Evolutionary conservation across 129 eudicot genomes (phyloP).

Genomic region (Lactuca saligna): DNA sequence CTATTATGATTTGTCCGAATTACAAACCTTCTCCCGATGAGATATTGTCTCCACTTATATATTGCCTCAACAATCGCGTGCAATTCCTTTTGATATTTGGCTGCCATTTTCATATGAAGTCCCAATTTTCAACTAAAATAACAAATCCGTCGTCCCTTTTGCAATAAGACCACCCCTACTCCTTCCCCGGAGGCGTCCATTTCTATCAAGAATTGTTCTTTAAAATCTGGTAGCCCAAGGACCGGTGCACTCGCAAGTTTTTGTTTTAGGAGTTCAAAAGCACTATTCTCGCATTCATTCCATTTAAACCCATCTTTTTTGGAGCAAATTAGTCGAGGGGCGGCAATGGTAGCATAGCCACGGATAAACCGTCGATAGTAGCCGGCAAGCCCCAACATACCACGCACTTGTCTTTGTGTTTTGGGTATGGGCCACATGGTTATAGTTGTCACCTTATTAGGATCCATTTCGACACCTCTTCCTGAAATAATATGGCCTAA

Average conservation of each 20-base stretch:
- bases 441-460: neutral
- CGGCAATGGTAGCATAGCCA: too few species aligned
- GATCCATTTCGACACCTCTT: neutral
- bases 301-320: too few species aligned
- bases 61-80: constrained; percentile 5
- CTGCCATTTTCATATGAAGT: neutral
- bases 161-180: too few species aligned
- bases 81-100: constrained; percentile 12
- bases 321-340: too few species aligned
- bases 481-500: neutral
- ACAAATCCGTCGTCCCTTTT: neutral
- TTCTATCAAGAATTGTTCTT: too few species aligned
- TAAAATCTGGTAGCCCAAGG: too few species aligned
- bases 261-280: too few species aligned
- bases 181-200: too few species aligned
- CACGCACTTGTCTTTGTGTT: neutral
- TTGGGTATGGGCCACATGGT: neutral
- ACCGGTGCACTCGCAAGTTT: too few species aligned
- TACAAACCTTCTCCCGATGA: too few species aligned
- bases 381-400: neutral
- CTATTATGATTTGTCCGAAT: too few species aligned
- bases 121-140: neutral
- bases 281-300: too few species aligned
- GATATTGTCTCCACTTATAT: neutral
- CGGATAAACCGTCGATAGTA: neutral